Conservation (phyloP, 2,329 filamentous ascomycete species). For the Colletotrichum sp. region DNA sequence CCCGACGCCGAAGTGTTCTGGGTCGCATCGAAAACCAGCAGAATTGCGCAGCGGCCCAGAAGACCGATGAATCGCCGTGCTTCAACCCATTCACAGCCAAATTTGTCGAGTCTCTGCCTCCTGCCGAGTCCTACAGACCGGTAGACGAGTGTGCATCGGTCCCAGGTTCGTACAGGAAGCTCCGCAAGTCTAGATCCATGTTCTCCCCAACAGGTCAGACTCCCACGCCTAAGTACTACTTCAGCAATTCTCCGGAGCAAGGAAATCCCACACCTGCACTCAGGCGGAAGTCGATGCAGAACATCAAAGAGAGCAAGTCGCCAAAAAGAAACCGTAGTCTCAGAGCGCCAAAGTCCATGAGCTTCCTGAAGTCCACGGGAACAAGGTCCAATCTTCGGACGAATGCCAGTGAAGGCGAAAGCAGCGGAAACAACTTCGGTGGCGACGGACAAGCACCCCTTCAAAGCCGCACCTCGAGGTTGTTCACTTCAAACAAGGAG, state of each 20-base stretch:
- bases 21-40: background rate
- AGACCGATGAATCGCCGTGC: background rate
- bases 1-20: background rate
- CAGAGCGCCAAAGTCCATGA: conserved; percentile 60
- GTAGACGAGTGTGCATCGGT: conserved; percentile 52
- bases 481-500: conserved; percentile 43
- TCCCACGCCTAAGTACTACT: conserved; percentile 12
- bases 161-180: conserved; percentile 51
- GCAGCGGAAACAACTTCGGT: conserved; percentile 30
- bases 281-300: background rate
- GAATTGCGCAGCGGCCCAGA: background rate
- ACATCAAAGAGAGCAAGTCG: background rate
- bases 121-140: background rate
- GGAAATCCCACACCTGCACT: background rate
- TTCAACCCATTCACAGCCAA: conserved; percentile 3
- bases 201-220: conserved; percentile 38
- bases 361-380: conserved; percentile 42
- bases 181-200: conserved; percentile 64
- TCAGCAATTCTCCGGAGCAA: background rate
- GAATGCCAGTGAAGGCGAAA: conserved; percentile 31
- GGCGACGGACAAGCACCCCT: conserved; percentile 24
- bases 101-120: conserved; percentile 9
- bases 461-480: conserved; percentile 46
- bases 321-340: conserved; percentile 25
- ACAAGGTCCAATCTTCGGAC: background rate